phyloP scores from a whole-genome alignment of 495 filamentous ascomycete species.

The Xylaria grammica region DNA sequence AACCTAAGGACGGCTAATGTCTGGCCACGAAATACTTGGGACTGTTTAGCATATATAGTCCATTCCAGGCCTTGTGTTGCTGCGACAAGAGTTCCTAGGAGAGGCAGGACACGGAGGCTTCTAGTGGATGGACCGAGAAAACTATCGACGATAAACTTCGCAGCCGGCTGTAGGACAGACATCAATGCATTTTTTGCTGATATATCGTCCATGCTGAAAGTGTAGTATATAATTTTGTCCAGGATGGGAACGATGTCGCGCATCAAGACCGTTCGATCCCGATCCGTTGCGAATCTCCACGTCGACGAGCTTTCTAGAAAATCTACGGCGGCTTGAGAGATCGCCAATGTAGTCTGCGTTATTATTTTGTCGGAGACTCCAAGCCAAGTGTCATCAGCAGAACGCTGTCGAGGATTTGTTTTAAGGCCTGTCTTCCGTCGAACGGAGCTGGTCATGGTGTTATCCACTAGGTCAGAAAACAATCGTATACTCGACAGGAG shows the following conservation, averaged over 20 bases:
- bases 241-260: slow-evolving; percentile 67
- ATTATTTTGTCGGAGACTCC: slow-evolving; percentile 80
- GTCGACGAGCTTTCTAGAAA: slow-evolving; percentile 79
- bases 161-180: slow-evolving; percentile 66
- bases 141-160: slow-evolving; percentile 74
- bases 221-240: slow-evolving; percentile 69
- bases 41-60: slow-evolving; percentile 64
- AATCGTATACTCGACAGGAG: slow-evolving; percentile 72
- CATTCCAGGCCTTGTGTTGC: slow-evolving; percentile 68
- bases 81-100: slow-evolving; percentile 71
- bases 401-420: slow-evolving; percentile 55
- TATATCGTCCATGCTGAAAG: slow-evolving; percentile 73
- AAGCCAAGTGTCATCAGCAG: slow-evolving; percentile 62
- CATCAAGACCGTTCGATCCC: slow-evolving; percentile 64
- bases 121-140: slow-evolving; percentile 72
- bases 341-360: slow-evolving; percentile 70
- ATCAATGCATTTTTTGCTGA: slow-evolving; percentile 63
- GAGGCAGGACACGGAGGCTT: slow-evolving; percentile 75
- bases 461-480: slow-evolving; percentile 76
- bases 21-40: slow-evolving; percentile 63
- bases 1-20: slow-evolving; percentile 69
- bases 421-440: slow-evolving; percentile 66
- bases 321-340: slow-evolving; percentile 75
- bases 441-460: slow-evolving; percentile 73
- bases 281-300: slow-evolving; percentile 77